These are phyloP conservation scores for Ceriops decandra DNA, from an alignment of 345 rosid species.

Conservation along the genomic window DNA sequence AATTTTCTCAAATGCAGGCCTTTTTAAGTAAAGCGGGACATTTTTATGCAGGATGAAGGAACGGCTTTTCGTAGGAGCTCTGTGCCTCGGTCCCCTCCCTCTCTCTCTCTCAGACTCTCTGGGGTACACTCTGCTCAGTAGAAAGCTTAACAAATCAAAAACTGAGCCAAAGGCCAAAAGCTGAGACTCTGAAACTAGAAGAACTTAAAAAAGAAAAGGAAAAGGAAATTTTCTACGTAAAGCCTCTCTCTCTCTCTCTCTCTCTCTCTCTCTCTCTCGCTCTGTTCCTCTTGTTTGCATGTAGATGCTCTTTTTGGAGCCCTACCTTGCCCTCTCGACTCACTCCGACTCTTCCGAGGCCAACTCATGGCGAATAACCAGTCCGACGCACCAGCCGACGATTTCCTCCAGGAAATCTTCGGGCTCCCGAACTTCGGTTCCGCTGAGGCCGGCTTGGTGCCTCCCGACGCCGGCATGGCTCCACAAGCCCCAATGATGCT, in stretches of 20 bases:
- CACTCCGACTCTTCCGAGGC: conserved; percentile 25
- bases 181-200: neutral
- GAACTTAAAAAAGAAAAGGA: no score
- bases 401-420: conserved; percentile 91
- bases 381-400: conserved; percentile 63
- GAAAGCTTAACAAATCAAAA: neutral
- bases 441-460: conserved; percentile 51
- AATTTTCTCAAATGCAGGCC: neutral
- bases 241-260: neutral
- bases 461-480: conserved; percentile 42
- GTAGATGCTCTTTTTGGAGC: conserved; percentile 31
- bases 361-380: conserved; percentile 73
- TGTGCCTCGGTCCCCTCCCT: neutral
- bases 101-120: neutral
- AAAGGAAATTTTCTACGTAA: no score
- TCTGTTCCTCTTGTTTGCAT: neutral
- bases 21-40: neutral
- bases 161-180: conserved; percentile 3
- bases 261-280: no score
- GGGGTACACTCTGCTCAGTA: neutral
- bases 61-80: no score
- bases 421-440: conserved; percentile 66
- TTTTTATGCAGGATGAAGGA: conserved; percentile 17
- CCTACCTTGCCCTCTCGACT: conserved; percentile 25
- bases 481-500: conserved; percentile 72